Evolutionary conservation across 2,329 filamentous ascomycete genomes (phyloP), one percentile per base, ranked within the genome.

Genomic region (Paramyrothecium sp.): DNA sequence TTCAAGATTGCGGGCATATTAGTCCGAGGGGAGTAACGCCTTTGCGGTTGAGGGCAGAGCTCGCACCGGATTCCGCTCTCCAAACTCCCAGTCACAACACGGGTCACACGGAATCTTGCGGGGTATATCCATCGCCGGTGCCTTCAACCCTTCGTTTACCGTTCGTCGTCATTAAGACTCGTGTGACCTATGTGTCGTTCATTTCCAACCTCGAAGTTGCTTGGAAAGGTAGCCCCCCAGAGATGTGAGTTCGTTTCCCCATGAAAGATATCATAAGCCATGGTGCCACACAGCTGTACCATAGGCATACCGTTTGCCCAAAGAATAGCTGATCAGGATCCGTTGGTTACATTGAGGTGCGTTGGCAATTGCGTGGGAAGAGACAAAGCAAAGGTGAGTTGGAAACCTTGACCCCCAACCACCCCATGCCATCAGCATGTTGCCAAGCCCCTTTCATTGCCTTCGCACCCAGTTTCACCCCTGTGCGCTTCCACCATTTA

Each of bases 121-220:
- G 71, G 72, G 72, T 74, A 74, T 74, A 74, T 74, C 72, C 72
- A 72, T 74, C 72, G 71, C 71, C 71, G 69, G 69, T 72, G 72
- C 69, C 71, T 64, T 70, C 64, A 63, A 68, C 63, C 67, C 66
- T 67, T 71, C 61, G 68, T 67, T 63, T 71, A 44, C 38, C 67
- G 65, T 70, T 67, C 56, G 57, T 66, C 64, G 68, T 69, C 62
- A 67, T 67, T 62, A 69, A 71, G 71, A 72, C 67, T 69, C 68
- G 71, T 61, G 67, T 71, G 65, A 71, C 69, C 38, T 69, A 61
- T 60, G 65, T 65, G 63, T 71, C 67, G 56, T 69, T 69, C 67
- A 67, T 72, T 44, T 69, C 64, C 67, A 69, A 65, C 67, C 63
- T 66, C 67, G 65, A 64, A 19, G 5, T 44, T 44, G 38, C n/a